A percentile compares a stretch with the other conserved stretches of the same genome.
Evolutionary conservation across 306 rosid species (phyloP).

Genomic region (Prunus persica): Prunus_persica_NCBIv2 NC_034014.1:5464501-5465000

Average conservation of each 20-base stretch:
- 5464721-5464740: background rate
- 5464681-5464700: background rate
- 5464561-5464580: slow-evolving; percentile 94
- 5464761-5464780: slow-evolving; percentile 85
- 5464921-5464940: background rate
- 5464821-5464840: slow-evolving; percentile 98
- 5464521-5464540: slow-evolving; percentile 89
- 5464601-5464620: slow-evolving; percentile 26
- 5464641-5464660: slow-evolving; percentile 3
- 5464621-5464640: slow-evolving; percentile 18
- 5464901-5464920: background rate
- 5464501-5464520: slow-evolving; percentile 98
- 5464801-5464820: slow-evolving; percentile 97
- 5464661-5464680: background rate
- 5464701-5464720: background rate
- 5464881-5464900: slow-evolving; percentile 21
- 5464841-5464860: slow-evolving; percentile 97
- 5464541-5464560: slow-evolving; percentile 83
- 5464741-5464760: slow-evolving; percentile 25
- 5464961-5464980: background rate
- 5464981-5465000: background rate
- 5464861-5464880: slow-evolving; percentile 98
- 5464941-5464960: background rate
- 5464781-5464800: slow-evolving; percentile 83
- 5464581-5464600: slow-evolving; percentile 98